Conservation (phyloP, 2,329 filamentous ascomycete genomes). For the Colletotrichum camelliae region DNA sequence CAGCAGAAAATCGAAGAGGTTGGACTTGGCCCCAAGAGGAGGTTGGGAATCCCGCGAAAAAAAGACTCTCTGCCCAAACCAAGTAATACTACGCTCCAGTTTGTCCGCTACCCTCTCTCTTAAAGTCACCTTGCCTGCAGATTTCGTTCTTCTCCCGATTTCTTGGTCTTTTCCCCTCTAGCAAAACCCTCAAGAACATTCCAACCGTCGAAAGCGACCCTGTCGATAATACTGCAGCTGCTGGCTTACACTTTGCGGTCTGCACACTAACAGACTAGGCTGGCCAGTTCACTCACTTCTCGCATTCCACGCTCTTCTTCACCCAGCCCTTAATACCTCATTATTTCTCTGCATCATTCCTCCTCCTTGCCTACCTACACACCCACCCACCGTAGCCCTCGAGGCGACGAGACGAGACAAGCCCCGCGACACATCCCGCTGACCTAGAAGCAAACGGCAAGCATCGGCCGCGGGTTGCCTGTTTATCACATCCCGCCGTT, state of each 20-base stretch:
- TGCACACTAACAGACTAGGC: conserved; percentile 16
- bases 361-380: background rate
- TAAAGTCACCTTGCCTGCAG: conserved; percentile 16
- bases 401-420: background rate
- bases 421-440: background rate
- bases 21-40: conserved; percentile 14
- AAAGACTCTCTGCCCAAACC: conserved; percentile 10
- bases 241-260: background rate
- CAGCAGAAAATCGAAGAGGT: conserved; percentile 17
- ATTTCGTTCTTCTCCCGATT: conserved; percentile 1
- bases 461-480: background rate
- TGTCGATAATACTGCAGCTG: background rate
- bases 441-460: background rate
- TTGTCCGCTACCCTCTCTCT: conserved; percentile 4
- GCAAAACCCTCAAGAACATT: background rate
- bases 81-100: conserved; percentile 10
- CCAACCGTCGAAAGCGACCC: background rate
- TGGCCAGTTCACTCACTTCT: conserved; percentile 7
- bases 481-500: background rate
- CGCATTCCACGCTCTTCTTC: background rate
- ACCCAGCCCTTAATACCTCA: conserved; percentile 13
- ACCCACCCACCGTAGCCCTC: background rate
- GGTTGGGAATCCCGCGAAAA: conserved; percentile 21
- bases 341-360: conserved; percentile 7
- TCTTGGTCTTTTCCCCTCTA: conserved; percentile 7